Percentiles rank a stretch among this genome's conserved stretches.
These are phyloP conservation scores for Babesia divergens DNA, from an alignment of 169 alveolate species.

Conservation along the genomic window DNA sequence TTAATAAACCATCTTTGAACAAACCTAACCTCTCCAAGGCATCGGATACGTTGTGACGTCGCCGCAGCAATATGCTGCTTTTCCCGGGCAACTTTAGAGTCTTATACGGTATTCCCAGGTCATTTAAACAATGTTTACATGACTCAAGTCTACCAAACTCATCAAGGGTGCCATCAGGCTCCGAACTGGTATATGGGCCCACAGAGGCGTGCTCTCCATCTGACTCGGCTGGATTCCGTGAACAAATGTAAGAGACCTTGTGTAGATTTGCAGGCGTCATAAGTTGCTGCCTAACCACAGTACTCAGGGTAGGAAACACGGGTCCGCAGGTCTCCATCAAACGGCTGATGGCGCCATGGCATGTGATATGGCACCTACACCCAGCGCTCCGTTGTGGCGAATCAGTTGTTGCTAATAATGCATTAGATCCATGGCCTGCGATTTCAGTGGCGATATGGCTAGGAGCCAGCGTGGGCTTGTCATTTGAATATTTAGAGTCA, in stretches of 20 bases:
- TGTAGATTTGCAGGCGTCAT: not conserved
- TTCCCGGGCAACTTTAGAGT: not conserved
- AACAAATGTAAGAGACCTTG: not conserved
- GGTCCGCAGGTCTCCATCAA: not conserved
- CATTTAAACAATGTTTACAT: not conserved
- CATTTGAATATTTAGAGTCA: too few relatives aligned
- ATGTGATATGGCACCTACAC: conserved; percentile 1
- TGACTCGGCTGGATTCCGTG: not conserved
- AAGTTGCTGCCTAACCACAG: conserved; percentile 2
- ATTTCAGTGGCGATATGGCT: too few relatives aligned
- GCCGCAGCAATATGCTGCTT: not conserved
- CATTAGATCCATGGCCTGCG: too few relatives aligned
- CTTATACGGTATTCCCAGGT: conserved; percentile 27
- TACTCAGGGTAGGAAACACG: not conserved
- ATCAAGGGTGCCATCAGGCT: not conserved
- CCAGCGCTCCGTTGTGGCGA: too few relatives aligned
- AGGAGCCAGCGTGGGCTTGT: too few relatives aligned
- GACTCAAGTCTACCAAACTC: not conserved
- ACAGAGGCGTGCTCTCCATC: not conserved
- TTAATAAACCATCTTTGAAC: conserved; percentile 31
- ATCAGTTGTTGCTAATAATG: too few relatives aligned
- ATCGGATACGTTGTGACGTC: conserved; percentile 27
- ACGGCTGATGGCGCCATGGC: not conserved
- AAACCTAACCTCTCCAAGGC: conserved; percentile 32
- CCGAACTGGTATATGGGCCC: not conserved